Base-by-base conservation (phyloP, 495 filamentous ascomycete genomes). In the Hapsidospora chrysogenum region DNA sequence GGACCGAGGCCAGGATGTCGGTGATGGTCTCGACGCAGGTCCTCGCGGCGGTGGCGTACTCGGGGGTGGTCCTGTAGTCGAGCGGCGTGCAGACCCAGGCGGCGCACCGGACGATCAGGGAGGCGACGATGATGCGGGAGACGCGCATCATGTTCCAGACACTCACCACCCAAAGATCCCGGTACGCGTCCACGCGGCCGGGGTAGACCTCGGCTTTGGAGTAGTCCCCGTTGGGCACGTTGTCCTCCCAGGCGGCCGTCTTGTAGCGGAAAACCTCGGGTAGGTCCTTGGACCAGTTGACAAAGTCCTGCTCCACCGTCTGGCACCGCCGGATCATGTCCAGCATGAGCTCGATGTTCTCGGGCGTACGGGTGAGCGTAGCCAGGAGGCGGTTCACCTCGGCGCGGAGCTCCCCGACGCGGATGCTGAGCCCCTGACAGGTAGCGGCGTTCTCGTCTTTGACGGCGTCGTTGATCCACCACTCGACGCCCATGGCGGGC, bases 61-160 rank as follows among this genome's bases (percentile, higher is more conserved):
- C 63, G 17, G 60, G 57, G 16, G 66, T 70, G 0, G 62, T 67
- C 18, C 64, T 47, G 34, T 68, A 69, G 41, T 72, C 66, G 6
- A 58, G 53, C 1, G 68, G 68, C 15, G 53, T 44, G 37, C 57
- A 61, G 13, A 61, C 44, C 63, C 64, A 70, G 3, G 66, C 66
- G 4, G 62, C 58, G 44, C 66, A 68, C 7, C 67, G 54, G 1
- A 70, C 55, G 15, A 55, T 53, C 11, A 61, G 42, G 5, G 55
- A 54, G 13, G 52, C 50, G 9, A 69, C 45, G n/a, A 60, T 50
- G n/a, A 72, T 38, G 3, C 67, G 43, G 5, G 57, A 49, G 1
- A 57, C 49, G 4, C 66, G 47, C n/a, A 50, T 50, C 27, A 54
- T 49, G 45, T 71, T 70, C 57, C 54, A 61, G 9, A 62, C 48